Evolutionary conservation across 768 basidiomycete species (phyloP).

Genomic region (Lactarius sanguifluus): DNA sequence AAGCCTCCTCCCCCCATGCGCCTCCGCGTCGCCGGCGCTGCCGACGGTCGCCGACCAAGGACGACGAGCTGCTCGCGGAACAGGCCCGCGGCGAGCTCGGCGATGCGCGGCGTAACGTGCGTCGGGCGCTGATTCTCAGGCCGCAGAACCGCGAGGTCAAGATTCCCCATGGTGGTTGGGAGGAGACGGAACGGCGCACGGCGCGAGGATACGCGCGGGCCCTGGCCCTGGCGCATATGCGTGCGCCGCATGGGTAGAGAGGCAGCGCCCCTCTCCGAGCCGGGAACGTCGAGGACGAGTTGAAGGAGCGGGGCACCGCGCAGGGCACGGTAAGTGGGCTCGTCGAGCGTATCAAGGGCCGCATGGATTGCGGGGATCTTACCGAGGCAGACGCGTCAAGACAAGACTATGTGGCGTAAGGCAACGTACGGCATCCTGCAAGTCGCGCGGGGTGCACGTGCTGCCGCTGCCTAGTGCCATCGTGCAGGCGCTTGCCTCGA

Average conservation of each 20-base stretch:
- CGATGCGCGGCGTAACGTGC: conserved; percentile 63
- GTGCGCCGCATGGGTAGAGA: neutral
- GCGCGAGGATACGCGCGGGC: neutral
- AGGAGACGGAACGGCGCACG: conserved; percentile 25
- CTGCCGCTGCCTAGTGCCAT: neutral
- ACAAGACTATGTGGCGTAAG: neutral
- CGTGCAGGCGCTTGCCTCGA: conserved; percentile 1
- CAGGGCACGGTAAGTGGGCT: neutral
- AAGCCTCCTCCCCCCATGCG: neutral
- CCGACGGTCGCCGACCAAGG: conserved; percentile 46
- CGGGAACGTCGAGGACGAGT: conserved; percentile 5
- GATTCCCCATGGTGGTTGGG: conserved; percentile 37
- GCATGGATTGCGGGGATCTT: conserved; percentile 17
- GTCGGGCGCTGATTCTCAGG: conserved; percentile 55
- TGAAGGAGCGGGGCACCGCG: conserved; percentile 17
- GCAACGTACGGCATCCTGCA: conserved; percentile 21
- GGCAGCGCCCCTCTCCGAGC: neutral
- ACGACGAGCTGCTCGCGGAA: conserved; percentile 57
- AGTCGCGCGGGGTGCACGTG: conserved; percentile 2
- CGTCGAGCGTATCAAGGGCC: conserved; percentile 22
- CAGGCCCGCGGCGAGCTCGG: conserved; percentile 47
- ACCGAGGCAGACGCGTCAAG: neutral
- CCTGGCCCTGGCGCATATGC: neutral
- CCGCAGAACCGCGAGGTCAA: conserved; percentile 57
- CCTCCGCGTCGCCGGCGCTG: neutral